These are phyloP conservation scores for Pseudotsuga menziesii DNA, from an alignment of 75 land plant species.

Conservation along the genomic window DNA sequence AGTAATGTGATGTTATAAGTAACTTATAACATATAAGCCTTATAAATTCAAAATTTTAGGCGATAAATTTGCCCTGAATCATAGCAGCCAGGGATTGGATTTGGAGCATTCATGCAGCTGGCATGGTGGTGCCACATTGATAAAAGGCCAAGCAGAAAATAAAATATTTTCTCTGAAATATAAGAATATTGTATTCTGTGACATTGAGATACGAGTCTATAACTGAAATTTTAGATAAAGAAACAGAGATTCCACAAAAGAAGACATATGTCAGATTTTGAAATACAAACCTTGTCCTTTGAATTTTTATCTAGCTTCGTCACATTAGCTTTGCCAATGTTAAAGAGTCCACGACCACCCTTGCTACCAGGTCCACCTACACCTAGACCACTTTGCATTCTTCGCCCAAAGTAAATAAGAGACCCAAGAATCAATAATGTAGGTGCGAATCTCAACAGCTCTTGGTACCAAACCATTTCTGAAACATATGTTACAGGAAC, in stretches of 20 bases:
- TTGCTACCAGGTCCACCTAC: constrained; percentile 59
- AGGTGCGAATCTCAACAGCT: constrained; percentile 59
- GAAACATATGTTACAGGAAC: constrained; percentile 87
- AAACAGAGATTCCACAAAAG: not conserved
- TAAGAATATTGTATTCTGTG: no score
- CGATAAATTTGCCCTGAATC: no score
- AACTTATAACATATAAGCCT: no score
- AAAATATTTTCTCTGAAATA: no score
- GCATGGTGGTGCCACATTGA: no score
- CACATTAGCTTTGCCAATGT: constrained; percentile 73
- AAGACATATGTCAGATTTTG: not conserved
- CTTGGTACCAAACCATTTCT: constrained; percentile 71
- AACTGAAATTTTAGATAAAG: not conserved
- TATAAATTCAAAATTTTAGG: no score
- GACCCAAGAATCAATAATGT: constrained; percentile 51
- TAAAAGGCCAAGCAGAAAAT: no score
- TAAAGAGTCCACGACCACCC: constrained; percentile 75
- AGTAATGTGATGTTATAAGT: no score
- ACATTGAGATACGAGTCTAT: not conserved
- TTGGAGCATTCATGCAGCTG: no score
- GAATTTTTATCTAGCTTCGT: constrained; percentile 72
- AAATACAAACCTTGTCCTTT: constrained; percentile 67
- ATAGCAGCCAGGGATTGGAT: no score
- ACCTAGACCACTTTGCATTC: constrained; percentile 71
- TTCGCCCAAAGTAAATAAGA: constrained; percentile 45